Conservation (phyloP, 495 filamentous ascomycete genomes). For the Apiosordaria backusii region DNA sequence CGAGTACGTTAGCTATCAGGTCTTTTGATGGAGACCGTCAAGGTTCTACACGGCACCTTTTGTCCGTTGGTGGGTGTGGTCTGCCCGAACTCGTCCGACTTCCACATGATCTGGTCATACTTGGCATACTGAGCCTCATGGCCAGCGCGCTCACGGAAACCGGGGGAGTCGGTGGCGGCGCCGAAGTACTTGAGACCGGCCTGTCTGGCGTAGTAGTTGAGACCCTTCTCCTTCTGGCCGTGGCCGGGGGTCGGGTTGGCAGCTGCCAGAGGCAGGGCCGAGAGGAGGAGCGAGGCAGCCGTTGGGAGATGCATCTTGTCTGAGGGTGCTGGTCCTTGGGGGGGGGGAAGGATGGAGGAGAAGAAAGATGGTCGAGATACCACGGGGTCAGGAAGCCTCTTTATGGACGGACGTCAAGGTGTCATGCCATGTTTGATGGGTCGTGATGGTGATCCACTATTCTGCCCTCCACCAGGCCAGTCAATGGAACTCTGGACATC, state of each 20-base stretch:
- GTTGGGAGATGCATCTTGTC: conserved; percentile 23
- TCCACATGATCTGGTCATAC: conserved; percentile 40
- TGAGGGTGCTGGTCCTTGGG: conserved; percentile 6
- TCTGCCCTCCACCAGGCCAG: neutral
- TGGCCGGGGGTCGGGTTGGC: conserved; percentile 9
- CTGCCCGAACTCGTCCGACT: conserved; percentile 50
- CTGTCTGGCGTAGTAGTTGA: conserved; percentile 37
- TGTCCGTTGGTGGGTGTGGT: conserved; percentile 52
- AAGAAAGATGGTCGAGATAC: neutral
- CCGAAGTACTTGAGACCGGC: conserved; percentile 49
- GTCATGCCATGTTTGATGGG: conserved; percentile 1
- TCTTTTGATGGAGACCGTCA: neutral
- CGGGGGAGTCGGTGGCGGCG: conserved; percentile 46
- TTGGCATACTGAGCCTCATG: conserved; percentile 25
- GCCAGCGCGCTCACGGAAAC: conserved; percentile 37
- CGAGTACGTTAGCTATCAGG: neutral
- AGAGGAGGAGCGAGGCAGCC: conserved; percentile 16
- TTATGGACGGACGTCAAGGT: neutral
- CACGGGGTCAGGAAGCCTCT: neutral
- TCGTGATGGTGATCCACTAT: neutral
- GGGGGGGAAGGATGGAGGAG: conserved; percentile 5
- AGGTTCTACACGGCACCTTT: conserved; percentile 30
- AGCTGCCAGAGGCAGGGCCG: conserved; percentile 14
- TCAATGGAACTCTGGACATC: conserved; percentile 7
- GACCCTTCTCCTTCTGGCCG: conserved; percentile 17